Evolutionary conservation across 2,329 filamentous ascomycete genomes (phyloP), one percentile per base, ranked within the genome.

Genomic region (Xylaria sp.): DNA sequence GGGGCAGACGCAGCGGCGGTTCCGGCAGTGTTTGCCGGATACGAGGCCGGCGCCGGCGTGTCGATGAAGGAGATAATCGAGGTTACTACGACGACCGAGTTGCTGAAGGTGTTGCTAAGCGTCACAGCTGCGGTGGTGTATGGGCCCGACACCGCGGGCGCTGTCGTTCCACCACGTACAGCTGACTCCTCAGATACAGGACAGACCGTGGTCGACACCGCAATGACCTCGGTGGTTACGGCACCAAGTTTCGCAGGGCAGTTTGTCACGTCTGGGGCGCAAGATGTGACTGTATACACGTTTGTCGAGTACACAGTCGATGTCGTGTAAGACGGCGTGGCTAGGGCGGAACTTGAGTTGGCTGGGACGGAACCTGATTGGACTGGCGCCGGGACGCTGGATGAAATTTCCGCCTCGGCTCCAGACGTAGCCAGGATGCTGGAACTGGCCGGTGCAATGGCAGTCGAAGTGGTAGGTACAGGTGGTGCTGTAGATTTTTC

Each of bases 291-390:
- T 6, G 62, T 68, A 39, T 66, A 67, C 16, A 66, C n/a, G 8
- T 61, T 69, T 16, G 66, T 69, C 26, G 64, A 62, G 40, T 66
- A 69, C 5, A 69, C 54, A 2, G 66, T 68, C 11, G 66, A 69
- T 4, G 66, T 69, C 7, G 66, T 69, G 39, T 63, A 69, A 22
- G 58, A 49, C 13, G 59, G 55, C 2, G 45, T 42, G 26, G 50
- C n/a, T 24, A 56, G 34, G 16, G 54, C 59, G 16, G 38, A 41
- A 39, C 50, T 59, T 17, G 52, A 47, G 21, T 42, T 17, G 40
- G 49, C 47, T 2, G 56, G 7, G 49, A 48, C 45, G n/a, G 48
- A 38, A 8, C 46, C 50, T 34, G 39, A 51, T 22, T n/a, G n/a
- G n/a, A n/a, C n/a, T n/a, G n/a, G n/a, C n/a, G n/a, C n/a, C 16